Evolutionary conservation across 192 early-diverging fungal genomes (phyloP).

Genomic region (Podila verticillata): DNA sequence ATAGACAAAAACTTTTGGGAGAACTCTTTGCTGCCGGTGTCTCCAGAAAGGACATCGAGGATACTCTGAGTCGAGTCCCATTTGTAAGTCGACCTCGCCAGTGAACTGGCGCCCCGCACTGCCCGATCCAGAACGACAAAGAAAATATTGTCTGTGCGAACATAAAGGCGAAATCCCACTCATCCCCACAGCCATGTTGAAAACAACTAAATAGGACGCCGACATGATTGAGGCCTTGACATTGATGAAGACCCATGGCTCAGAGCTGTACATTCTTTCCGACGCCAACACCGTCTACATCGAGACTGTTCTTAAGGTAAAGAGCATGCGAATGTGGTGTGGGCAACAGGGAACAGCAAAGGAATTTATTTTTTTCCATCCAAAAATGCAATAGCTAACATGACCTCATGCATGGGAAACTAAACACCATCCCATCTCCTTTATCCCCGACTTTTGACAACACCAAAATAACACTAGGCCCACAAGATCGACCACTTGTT

Average conservation of each 20-base stretch:
- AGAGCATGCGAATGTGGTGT: background rate
- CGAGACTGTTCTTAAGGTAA: slow-evolving; percentile 67
- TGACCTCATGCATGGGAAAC: too few species aligned
- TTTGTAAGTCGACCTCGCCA: background rate
- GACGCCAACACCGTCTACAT: slow-evolving; percentile 73
- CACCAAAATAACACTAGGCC: slow-evolving; percentile 40
- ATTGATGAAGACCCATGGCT: slow-evolving; percentile 53
- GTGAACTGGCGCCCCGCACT: too few species aligned
- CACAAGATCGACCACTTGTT: slow-evolving; percentile 58
- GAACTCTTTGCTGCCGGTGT: background rate
- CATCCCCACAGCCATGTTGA: background rate
- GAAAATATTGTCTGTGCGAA: background rate
- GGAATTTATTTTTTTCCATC: background rate
- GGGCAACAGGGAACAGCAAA: background rate
- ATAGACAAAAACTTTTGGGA: background rate
- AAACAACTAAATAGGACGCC: slow-evolving; percentile 32
- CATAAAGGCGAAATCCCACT: background rate
- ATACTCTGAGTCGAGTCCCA: background rate
- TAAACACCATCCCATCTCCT: too few species aligned
- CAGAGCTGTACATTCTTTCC: slow-evolving; percentile 65
- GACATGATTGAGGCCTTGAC: slow-evolving; percentile 58
- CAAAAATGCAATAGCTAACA: too few species aligned
- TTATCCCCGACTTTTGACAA: background rate
- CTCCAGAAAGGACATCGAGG: background rate
- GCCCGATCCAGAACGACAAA: background rate